Evolutionary conservation across 2,329 filamentous ascomycete species (phyloP), one percentile per base, ranked within the genome.

Genomic region (Amauroascus niger): DNA sequence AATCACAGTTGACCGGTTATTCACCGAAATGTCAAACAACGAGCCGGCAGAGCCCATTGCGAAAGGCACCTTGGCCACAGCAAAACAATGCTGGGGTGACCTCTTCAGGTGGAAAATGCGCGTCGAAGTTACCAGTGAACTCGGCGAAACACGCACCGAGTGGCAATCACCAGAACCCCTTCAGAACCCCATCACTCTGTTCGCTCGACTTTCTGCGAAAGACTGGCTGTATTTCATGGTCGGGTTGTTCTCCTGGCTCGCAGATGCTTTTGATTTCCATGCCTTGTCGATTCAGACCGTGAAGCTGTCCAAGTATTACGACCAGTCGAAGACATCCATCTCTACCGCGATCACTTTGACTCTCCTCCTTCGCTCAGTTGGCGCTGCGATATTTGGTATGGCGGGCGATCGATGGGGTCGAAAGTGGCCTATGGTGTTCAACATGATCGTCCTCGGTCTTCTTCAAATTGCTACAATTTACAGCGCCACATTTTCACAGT

Each of bases 161-260:
- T 88, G 84, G 84, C 79, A 82, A 58, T 66, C 75, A 18, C 84
- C 85, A 0, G 77, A 81, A 43, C 81, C 78, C 13, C 75, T 88
- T 53, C 73, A 76, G 47, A 84, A 91, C 65, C 87, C 87, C 37
- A 72, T 91, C 69, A 80, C 75, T 35, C 75, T 91, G 28, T 74
- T 88, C 57, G 76, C 74, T 26, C 77, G 83, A 68, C 76, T 93
- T 14, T 78, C 75, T 2, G 72, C 73, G 22, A 79, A 76, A 56
- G 82, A 86, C 64, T 91, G 87, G 86, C 64, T 86, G 14, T 89
- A 87, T 72, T 83, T 91, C 71, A 59, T 86, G 39, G 83, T 88
- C 9, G 87, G 86, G 2, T 82, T 90, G 64, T 69, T 78, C 32
- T 83, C 86, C 14, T 91, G 87, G 87, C 86, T 81, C 1, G 86